Evolutionary conservation across 177 flowering plant species (phyloP), one percentile per base, ranked within the genome.

Genomic region (Vitis hybrid): DNA sequence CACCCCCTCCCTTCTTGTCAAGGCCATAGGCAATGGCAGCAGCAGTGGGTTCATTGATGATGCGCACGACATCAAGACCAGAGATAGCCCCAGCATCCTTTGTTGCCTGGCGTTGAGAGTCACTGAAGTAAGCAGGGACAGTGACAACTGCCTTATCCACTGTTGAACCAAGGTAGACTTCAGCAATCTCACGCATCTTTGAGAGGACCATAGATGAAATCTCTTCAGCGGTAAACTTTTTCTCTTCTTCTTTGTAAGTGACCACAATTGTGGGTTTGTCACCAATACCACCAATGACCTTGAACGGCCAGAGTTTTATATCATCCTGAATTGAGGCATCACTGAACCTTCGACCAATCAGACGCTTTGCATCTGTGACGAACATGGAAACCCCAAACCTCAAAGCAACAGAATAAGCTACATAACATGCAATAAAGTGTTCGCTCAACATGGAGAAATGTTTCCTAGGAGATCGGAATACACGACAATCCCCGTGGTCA

Each of bases 341-440:
- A 18, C 28, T 59, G 62, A 59, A 59, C 22, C 62, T 59, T 12
- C 62, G 18, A 14, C 62, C 62, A 0, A 59, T 59, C 62, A 59
- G 15, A 11, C 62, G 19, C 62, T 59, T 59, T 22, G 62, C 62
- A 59, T 59, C 62, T 59, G 62, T 59, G 12, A 59, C 1, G 19
- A 59, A 80, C 78, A 78, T 78, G 78, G 14, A 79, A 22, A 71
- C 82, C 75, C 66, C 79, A 82, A 56, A 82, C 64, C 79, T 82
- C 78, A 65, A 76, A 72, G 79, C 76, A 76, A 79, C 84, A 10
- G 79, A 80, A 15, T 78, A 78, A 56, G 76, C 84, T 15, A 78
- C 84, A 1, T 74, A 71, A 62, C 79, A 82, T 0, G 80, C 85
- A 15, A 82, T 73, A 67, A 77, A 80, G 73, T 79, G 79, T 24